Base-by-base conservation (phyloP, 768 basidiomycete genomes). In the Amanita pseudoporphyria region DNA sequence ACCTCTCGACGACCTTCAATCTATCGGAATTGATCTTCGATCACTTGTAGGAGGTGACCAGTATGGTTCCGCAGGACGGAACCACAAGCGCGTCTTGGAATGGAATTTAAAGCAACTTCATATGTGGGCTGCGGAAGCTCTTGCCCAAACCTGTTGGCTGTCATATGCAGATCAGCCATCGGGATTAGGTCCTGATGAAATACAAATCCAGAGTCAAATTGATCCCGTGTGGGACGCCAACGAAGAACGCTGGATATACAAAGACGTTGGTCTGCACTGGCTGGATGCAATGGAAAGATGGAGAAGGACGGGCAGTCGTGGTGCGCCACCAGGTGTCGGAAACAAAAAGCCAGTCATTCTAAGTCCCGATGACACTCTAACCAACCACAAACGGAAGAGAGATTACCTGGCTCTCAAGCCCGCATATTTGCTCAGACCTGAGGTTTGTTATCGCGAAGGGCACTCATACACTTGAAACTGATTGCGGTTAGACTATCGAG, bases 81-180 rank as follows among this genome's bases (percentile, higher is more conserved):
- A 61, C 9, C 70, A 73, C 47, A 49, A 57, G 40, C 58, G 58
- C 1, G 66, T 82, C 9, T 58, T 66, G 12, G 61, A 58, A 9
- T 76, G 77, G 54, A 70, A 78, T 53, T 70, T 84, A n/a, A 71
- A 71, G 41, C 71, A 82, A n/a, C 59, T 83, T 24, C 84, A 87
- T 58, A 65, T 78, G 47, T 87, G 83, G 80, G 86, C 81, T 3
- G 87, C 86, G 1, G 74, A 86, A 59, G 85, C 85, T 14, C 68
- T 89, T 21, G 81, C 82, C 28, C 74, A 84, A 58, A 82, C 73
- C 12, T 88, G 86, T 59, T 87, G 77, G 66, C 57, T 80, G 22
- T 73, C 77, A 43, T 88, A 87, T 57, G 82, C 80, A 1, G 86
- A 88, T 58, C 77, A 82, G 58, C 73, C 78, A 5, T 71, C 76